Base-by-base conservation (phyloP, 768 basidiomycete genomes). In the Chiua virens region DNA sequence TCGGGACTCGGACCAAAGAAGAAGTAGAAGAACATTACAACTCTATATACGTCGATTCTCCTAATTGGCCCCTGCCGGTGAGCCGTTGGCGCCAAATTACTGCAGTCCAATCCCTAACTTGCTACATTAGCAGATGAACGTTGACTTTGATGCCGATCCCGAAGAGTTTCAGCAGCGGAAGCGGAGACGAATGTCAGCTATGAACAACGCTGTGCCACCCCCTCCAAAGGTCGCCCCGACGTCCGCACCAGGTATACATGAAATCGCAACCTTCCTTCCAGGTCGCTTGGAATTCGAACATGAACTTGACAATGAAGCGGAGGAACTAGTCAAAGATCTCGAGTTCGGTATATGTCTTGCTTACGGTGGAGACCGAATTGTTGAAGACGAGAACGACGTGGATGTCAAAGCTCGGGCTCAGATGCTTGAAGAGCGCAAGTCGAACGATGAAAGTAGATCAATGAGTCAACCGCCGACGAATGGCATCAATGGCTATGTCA, bases 231-330 rank as follows among this genome's bases (percentile, higher is more conserved):
- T 83, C 3, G 79, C 88, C 2, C 88, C 94, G 5, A 91, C 89
- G 7, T 98, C 96, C 7, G 84, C 87, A 1, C 96, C 96, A 4
- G 92, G 84, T 5, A 83, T 91, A 15, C 96, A 98, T 67, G 96
- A 99, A 72, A 80, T 98, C 36, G 84, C 87, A 15, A 88, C 87
- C 0, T 98, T 87, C 72, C 86, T 99, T 64, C 96, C 96, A 9
- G 96, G 96, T 15, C 86, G 96, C n/a, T 78, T 99, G 32, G 96
- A 99, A 69, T 99, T 99, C 65, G 96, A 99, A 65, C 94, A 95
- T 60, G 96, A 99, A 69, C 73, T 92, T 5, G 95, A 98, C 64
- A 97, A 99, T 66, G 96, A 99, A 45, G 96, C 96, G 0, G 96
- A 99, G 66, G 87, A 95, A 61, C 71, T 92, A 3, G 87, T 98